Evolutionary conservation across 768 basidiomycete genomes (phyloP), one percentile per base, ranked within the genome.

Genomic region (Hygrocybe punicea): DNA sequence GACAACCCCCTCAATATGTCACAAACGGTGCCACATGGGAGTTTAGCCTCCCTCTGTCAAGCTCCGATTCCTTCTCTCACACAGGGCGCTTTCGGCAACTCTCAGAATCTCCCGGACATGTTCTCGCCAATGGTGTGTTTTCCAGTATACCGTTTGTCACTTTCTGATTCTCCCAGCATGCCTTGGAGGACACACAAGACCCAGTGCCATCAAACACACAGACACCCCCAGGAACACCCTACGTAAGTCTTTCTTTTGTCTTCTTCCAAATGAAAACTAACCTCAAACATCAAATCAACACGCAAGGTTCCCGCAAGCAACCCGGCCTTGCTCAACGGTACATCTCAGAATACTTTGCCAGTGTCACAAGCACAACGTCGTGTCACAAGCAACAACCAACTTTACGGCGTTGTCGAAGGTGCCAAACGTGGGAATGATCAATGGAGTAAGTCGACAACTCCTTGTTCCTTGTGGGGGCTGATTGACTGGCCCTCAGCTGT

Each of bases 401-500:
- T 33, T 10, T 25, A 45, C 34, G 53, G 53, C 21, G 11, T 45
- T 6, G 53, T 55, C 25, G 53, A 55, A 39, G 53, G 53, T 14
- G 44, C 34, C 33, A 55, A 45, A 36, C 53, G 53, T 44, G 53
- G 53, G 13, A 55, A 55, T 25, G 39, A 37, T 5, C 34, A 39
- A 53, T 53, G 17, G 16, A 40, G 52, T 53, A 35, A 53, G 52
- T 39, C 23, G 17, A 11, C n/a, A 17, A 33, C 25, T 39, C 39
- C 19, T 16, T 37, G 14, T 24, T n/a, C 23, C 11, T 39, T 9
- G 14, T 4, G n/a, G 9, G 10, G 17, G 17, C 19, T 13, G 11
- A 33, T 40, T n/a, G n/a, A 23, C 13, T 23, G 10, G 8, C 29
- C 21, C 16, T 21, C 34, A 53, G 35, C n/a, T 37, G 52, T 53